A percentile compares a stretch with the other conserved stretches of the same genome.
These are phyloP conservation scores for Fraxinus sp. DNA, from an alignment of 305 asterid species.

Conservation along the genomic window DNA sequence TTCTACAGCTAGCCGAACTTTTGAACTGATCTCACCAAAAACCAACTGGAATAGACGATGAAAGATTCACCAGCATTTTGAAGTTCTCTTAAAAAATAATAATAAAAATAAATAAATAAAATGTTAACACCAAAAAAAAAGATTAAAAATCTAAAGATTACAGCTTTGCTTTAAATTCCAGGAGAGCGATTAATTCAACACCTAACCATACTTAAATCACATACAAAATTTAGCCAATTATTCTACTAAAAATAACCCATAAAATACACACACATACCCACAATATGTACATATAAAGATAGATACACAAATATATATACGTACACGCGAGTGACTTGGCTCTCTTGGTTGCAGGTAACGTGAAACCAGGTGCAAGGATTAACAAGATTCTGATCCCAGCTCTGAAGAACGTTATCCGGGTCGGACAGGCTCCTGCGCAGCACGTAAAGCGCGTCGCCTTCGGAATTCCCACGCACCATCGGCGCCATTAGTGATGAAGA, in stretches of 20 bases:
- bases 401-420: slow-evolving; percentile 70
- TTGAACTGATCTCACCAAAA: background rate
- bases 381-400: slow-evolving; percentile 92
- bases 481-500: slow-evolving; percentile 21
- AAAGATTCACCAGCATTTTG: background rate
- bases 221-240: background rate
- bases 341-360: slow-evolving; percentile 67
- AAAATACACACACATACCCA: background rate
- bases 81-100: background rate
- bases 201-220: background rate
- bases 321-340: slow-evolving; percentile 74
- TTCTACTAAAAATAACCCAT: background rate
- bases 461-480: slow-evolving; percentile 53
- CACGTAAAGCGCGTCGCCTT: slow-evolving; percentile 78
- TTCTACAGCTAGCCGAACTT: background rate
- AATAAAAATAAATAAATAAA: too few relatives aligned
- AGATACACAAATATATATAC: slow-evolving; percentile 18
- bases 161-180: background rate
- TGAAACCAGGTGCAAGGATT: slow-evolving; percentile 90
- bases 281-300: slow-evolving; percentile 18
- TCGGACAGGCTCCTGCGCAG: slow-evolving; percentile 73
- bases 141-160: background rate
- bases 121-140: background rate
- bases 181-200: background rate
- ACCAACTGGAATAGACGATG: background rate